phyloP scores from a whole-genome alignment of 805 yeast species.

The Candida maesae region DNA sequence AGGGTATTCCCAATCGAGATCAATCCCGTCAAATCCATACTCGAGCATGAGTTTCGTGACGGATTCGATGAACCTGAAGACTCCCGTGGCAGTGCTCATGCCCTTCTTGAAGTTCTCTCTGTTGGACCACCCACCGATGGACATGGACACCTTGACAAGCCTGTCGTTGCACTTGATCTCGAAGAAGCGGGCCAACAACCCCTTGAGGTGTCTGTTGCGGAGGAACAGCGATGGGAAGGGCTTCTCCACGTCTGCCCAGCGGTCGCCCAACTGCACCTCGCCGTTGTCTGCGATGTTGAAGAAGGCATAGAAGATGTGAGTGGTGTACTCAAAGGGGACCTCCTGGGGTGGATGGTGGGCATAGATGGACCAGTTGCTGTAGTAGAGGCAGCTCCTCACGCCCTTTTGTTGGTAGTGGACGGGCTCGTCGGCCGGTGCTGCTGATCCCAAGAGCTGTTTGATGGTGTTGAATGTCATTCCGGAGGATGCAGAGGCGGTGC shows the following conservation, averaged over 20 bases:
- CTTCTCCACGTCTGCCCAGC: constrained; percentile 59
- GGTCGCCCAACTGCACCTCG: constrained; percentile 39
- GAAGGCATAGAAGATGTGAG: constrained; percentile 80
- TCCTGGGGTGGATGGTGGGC: constrained; percentile 55
- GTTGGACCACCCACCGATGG: constrained; percentile 82
- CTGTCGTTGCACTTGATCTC: constrained; percentile 40
- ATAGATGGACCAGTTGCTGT: constrained; percentile 63
- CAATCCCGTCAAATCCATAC: constrained; percentile 83
- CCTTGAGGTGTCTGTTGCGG: constrained; percentile 30
- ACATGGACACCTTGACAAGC: constrained; percentile 55
- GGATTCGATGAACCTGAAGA: constrained; percentile 47
- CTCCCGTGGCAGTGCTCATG: constrained; percentile 32
- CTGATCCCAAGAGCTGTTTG: background rate
- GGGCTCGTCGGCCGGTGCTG: background rate
- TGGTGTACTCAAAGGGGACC: constrained; percentile 51
- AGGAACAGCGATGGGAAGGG: constrained; percentile 14
- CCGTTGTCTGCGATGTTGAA: constrained; percentile 38
- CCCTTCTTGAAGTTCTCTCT: constrained; percentile 46
- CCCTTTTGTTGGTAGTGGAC: background rate
- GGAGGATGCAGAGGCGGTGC: too few relatives aligned
- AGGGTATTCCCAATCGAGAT: constrained; percentile 95
- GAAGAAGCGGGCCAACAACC: constrained; percentile 46
- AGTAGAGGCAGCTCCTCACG: constrained; percentile 38
- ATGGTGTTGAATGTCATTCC: background rate
- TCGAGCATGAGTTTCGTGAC: constrained; percentile 43